Evolutionary conservation across 1,284 basidiomycete genomes (phyloP).

Genomic region (Pseudozyma pruni): DNA sequence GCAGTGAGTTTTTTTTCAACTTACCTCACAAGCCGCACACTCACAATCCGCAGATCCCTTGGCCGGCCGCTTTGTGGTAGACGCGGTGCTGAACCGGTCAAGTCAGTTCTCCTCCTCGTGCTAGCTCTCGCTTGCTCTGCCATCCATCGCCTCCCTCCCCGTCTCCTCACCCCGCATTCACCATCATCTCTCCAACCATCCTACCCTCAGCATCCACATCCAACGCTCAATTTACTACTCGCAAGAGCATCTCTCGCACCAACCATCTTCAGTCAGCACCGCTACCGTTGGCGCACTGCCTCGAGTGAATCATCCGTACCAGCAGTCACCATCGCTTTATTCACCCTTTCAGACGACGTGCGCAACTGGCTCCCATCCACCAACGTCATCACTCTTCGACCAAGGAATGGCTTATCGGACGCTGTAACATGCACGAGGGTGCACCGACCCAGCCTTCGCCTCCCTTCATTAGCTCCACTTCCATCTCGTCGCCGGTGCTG

Average conservation of each 20-base stretch:
- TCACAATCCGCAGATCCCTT: slow-evolving; percentile 3
- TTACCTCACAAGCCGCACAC: too few species aligned
- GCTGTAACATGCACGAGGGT: slow-evolving; percentile 40
- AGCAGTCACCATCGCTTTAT: not conserved
- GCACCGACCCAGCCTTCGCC: slow-evolving; percentile 5
- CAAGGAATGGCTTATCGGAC: slow-evolving; percentile 28
- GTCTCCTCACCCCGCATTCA: not conserved
- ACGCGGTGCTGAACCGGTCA: not conserved
- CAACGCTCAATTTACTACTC: not conserved
- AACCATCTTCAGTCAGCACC: too few species aligned
- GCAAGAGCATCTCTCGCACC: too few species aligned
- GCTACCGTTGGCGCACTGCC: too few species aligned
- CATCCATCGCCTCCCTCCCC: not conserved
- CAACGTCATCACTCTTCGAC: not conserved
- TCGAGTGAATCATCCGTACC: not conserved
- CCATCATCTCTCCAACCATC: not conserved
- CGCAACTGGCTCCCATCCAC: not conserved
- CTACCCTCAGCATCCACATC: not conserved
- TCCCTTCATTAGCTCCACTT: slow-evolving; percentile 1
- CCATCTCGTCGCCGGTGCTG: slow-evolving; percentile 1
- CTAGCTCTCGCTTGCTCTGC: not conserved
- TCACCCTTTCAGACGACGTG: not conserved
- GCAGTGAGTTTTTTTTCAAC: not conserved
- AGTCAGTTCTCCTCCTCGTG: slow-evolving; percentile 1
- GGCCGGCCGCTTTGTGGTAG: too few species aligned